Percentiles rank a stretch among this genome's conserved stretches.
Conservation (phyloP, 148 eudicot species). For the Spergularia bocconei region DNA sequence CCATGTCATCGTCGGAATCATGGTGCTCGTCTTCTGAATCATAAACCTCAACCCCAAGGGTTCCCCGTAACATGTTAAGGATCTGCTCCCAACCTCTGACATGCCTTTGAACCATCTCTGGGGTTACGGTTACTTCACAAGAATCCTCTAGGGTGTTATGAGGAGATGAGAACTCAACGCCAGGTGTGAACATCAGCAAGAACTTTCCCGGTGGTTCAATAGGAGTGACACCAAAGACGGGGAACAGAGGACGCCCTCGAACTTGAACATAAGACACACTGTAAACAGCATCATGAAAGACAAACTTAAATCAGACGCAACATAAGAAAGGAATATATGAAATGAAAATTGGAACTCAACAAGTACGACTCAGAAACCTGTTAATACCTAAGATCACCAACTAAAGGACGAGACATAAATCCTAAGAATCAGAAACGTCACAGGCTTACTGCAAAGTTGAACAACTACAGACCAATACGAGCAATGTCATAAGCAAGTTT, state of each 20-base stretch:
- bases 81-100: conserved; percentile 53
- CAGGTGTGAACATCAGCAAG: conserved; percentile 40
- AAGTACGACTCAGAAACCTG: not conserved
- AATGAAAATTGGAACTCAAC: not conserved
- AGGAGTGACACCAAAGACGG: conserved; percentile 48
- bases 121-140: conserved; percentile 17
- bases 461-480: too few species aligned
- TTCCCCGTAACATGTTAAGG: conserved; percentile 43
- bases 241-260: conserved; percentile 52
- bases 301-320: not conserved
- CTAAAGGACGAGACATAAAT: not conserved
- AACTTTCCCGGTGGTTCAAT: conserved; percentile 41
- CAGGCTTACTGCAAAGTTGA: not conserved
- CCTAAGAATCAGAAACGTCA: not conserved
- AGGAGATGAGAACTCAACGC: conserved; percentile 28
- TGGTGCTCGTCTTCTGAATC: conserved; percentile 36
- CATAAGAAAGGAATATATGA: not conserved
- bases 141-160: conserved; percentile 15
- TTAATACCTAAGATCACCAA: too few species aligned
- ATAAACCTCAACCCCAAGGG: conserved; percentile 40
- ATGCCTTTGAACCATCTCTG: conserved; percentile 35
- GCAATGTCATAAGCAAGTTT: too few species aligned
- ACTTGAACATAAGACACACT: conserved; percentile 67
- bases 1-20: conserved; percentile 40
- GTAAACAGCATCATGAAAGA: conserved; percentile 18